A percentile compares a stretch with the other conserved stretches of the same genome.
phyloP scores from a whole-genome alignment of 2,329 filamentous ascomycete genomes.

The Tolypocladium ovalisporum region DNA sequence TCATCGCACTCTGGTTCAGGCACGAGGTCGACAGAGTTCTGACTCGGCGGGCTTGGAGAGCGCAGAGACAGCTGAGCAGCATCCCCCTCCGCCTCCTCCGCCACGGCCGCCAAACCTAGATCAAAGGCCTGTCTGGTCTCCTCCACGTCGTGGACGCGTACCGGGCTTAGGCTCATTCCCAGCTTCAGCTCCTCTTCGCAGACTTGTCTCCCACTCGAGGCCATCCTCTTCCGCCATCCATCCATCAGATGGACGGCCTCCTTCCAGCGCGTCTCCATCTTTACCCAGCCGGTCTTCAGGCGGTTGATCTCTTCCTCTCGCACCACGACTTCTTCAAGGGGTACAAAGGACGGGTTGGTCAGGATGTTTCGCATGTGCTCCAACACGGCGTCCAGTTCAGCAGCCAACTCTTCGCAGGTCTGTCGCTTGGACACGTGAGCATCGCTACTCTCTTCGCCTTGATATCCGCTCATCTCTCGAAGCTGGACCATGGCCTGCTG shows the following conservation, averaged over 20 bases:
- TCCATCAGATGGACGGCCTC: conserved; percentile 88
- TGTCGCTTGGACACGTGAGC: conserved; percentile 22
- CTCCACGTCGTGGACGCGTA: conserved; percentile 41
- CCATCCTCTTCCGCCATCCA: conserved; percentile 78
- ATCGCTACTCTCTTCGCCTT: conserved; percentile 22
- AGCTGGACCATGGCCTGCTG: conserved; percentile 61
- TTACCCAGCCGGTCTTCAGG: conserved; percentile 78
- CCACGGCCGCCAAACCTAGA: conserved; percentile 32
- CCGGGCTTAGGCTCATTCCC: conserved; percentile 53
- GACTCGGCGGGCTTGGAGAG: conserved; percentile 17
- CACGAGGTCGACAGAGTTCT: conserved; percentile 6
- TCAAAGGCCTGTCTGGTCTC: conserved; percentile 30
- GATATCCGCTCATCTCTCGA: conserved; percentile 54
- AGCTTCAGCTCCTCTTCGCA: conserved; percentile 58
- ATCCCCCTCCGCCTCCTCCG: conserved; percentile 32
- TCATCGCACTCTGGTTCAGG: conserved; percentile 14
- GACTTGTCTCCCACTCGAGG: conserved; percentile 56
- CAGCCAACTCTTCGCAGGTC: conserved; percentile 54
- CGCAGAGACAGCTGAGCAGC: conserved; percentile 3
- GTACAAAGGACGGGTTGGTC: conserved; percentile 93
- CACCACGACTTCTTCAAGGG: conserved; percentile 86
- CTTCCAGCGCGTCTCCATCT: conserved; percentile 84
- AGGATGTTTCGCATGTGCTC: conserved; percentile 73
- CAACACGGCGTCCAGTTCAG: conserved; percentile 66
- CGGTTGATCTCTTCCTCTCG: conserved; percentile 83